phyloP scores from a whole-genome alignment of 495 filamentous ascomycete genomes.

The Talaromyces wortmannii region DNA sequence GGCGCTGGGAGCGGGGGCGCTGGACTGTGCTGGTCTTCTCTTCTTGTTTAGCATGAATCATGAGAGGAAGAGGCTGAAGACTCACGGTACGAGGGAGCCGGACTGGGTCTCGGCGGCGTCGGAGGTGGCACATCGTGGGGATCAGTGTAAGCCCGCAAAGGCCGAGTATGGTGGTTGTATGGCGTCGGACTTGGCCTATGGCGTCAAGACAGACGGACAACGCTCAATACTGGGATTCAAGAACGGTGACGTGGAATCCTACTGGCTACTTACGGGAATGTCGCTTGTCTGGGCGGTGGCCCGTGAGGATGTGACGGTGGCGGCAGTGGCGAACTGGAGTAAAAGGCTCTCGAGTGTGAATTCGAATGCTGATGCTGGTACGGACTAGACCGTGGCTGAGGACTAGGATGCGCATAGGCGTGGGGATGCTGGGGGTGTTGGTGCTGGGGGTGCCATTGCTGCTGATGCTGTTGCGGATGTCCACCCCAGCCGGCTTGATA shows the following conservation, averaged over 20 bases:
- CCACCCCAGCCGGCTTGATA: background rate
- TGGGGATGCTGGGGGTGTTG: background rate
- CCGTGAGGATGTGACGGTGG: background rate
- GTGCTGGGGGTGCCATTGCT: constrained; percentile 1
- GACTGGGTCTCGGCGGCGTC: background rate
- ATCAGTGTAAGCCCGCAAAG: background rate
- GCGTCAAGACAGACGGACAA: background rate
- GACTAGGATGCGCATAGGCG: background rate
- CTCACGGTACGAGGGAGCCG: background rate
- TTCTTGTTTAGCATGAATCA: background rate
- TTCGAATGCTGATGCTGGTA: background rate
- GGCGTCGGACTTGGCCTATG: background rate
- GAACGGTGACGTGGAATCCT: background rate
- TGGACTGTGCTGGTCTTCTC: constrained; percentile 1
- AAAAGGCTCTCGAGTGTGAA: background rate
- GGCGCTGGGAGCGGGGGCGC: constrained; percentile 3
- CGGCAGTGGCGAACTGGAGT: background rate
- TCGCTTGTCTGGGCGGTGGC: background rate
- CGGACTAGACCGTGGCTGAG: background rate
- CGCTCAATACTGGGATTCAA: background rate
- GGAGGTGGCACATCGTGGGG: background rate
- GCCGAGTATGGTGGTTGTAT: background rate
- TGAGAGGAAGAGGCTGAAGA: background rate
- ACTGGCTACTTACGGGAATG: background rate
- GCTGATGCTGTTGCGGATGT: background rate